phyloP scores from a whole-genome alignment of 2,329 filamentous ascomycete species.

The Alternaria hordeiaustralica region DNA sequence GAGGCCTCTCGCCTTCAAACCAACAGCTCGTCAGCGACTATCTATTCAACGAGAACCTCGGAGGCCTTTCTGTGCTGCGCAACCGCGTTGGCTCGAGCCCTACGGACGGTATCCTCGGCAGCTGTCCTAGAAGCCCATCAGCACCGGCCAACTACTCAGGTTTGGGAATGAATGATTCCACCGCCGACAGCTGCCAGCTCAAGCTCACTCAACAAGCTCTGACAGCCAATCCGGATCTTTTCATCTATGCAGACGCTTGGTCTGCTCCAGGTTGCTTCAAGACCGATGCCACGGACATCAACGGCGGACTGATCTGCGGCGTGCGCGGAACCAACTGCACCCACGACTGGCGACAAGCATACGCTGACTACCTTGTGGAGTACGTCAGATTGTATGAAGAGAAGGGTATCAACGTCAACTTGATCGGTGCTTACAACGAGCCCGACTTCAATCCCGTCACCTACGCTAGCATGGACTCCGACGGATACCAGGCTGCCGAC shows the following conservation, averaged over 20 bases:
- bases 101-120: conserved; percentile 3
- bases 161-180: conserved; percentile 10
- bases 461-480: conserved; percentile 56
- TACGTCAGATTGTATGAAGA: conserved; percentile 52
- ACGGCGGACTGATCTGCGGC: conserved; percentile 55
- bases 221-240: conserved; percentile 48
- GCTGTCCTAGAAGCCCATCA: conserved; percentile 14
- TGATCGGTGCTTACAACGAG: conserved; percentile 53
- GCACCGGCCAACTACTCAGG: conserved; percentile 21
- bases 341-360: conserved; percentile 56
- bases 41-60: conserved; percentile 51
- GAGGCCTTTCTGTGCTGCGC: conserved; percentile 52
- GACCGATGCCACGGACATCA: conserved; percentile 51
- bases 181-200: conserved; percentile 52
- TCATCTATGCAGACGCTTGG: conserved; percentile 57
- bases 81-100: conserved; percentile 52
- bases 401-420: conserved; percentile 45
- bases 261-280: conserved; percentile 59
- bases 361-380: conserved; percentile 55
- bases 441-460: conserved; percentile 45
- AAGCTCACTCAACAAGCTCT: conserved; percentile 58
- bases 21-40: conserved; percentile 50
- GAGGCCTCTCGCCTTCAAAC: conserved; percentile 36
- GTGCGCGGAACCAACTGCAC: conserved; percentile 42
- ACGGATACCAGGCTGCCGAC: conserved; percentile 55